Conservation (phyloP, 177 flowering plant genomes). For the Vitis hybrid region DNA sequence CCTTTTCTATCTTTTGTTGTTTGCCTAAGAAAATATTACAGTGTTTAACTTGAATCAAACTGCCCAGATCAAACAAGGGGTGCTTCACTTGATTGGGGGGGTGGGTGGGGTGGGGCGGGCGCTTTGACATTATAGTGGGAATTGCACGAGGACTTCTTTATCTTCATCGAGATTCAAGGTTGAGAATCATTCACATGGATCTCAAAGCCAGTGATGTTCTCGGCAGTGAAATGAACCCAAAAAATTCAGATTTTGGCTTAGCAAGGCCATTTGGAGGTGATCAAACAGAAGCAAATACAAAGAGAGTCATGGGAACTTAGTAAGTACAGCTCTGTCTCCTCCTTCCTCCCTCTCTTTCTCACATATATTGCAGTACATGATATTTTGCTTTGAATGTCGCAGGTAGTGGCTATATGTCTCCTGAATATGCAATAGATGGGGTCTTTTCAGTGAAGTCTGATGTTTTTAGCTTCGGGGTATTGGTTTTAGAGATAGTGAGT, state of each 20-base stretch:
- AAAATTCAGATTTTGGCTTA: slow-evolving; percentile 20
- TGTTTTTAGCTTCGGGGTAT: no score
- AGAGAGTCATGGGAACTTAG: slow-evolving; percentile 17
- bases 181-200: no score
- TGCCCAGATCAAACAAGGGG: slow-evolving; percentile 2
- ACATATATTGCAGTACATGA: no score
- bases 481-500: slow-evolving; percentile 7
- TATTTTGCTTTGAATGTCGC: no score
- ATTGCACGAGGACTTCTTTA: slow-evolving; percentile 23
- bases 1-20: no score
- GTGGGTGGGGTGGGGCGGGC: no score
- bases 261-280: slow-evolving; percentile 16
- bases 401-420: no score
- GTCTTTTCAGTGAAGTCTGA: not conserved
- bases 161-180: slow-evolving; percentile 15
- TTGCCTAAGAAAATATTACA: no score
- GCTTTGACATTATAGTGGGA: slow-evolving; percentile 15
- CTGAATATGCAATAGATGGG: no score
- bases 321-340: not conserved
- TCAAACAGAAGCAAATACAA: not conserved
- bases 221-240: slow-evolving; percentile 7
- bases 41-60: not conserved
- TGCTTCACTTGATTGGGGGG: slow-evolving; percentile 7
- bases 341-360: no score
- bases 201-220: no score